Conservation (phyloP, 2,329 filamentous ascomycete genomes). For the Paraphoma chrysanthemicola region DNA sequence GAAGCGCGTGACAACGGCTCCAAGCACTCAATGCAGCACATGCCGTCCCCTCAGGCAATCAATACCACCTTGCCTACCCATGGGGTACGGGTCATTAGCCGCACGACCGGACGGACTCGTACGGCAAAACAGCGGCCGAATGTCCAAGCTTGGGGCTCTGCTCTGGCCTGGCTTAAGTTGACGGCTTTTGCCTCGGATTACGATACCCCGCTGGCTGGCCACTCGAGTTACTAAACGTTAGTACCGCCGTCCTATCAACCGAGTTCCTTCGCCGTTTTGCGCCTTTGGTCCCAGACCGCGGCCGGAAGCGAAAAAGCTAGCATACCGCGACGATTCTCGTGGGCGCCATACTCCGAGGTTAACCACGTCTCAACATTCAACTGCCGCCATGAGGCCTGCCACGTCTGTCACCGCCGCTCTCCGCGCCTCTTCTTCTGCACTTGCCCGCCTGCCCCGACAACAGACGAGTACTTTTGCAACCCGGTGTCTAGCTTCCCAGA, state of each 20-base stretch:
- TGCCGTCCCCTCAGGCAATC: slow-evolving; percentile 19
- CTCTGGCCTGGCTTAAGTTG: slow-evolving; percentile 10
- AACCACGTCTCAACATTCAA: slow-evolving; percentile 18
- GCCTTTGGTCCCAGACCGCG: slow-evolving; percentile 27
- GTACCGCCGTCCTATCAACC: slow-evolving; percentile 14
- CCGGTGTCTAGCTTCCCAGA: slow-evolving; percentile 32
- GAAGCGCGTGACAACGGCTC: slow-evolving; percentile 13
- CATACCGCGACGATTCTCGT: slow-evolving; percentile 18
- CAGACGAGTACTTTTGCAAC: slow-evolving; percentile 40
- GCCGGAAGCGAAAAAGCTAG: slow-evolving; percentile 21
- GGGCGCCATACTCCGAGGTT: slow-evolving; percentile 32
- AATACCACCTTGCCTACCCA: slow-evolving; percentile 4
- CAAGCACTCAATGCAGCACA: slow-evolving; percentile 6
- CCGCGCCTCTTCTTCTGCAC: slow-evolving; percentile 26
- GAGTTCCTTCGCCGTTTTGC: slow-evolving; percentile 17
- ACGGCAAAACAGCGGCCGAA: not conserved
- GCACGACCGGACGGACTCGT: slow-evolving; percentile 13
- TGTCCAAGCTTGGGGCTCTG: slow-evolving; percentile 13
- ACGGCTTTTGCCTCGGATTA: slow-evolving; percentile 30
- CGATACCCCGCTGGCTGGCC: slow-evolving; percentile 36
- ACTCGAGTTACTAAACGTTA: slow-evolving; percentile 14
- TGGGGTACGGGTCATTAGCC: slow-evolving; percentile 21
- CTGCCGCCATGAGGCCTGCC: slow-evolving; percentile 38
- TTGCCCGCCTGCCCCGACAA: slow-evolving; percentile 27
- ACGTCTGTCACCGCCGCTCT: slow-evolving; percentile 34